These are phyloP conservation scores for Rhizopogon vesiculosus DNA, from an alignment of 768 basidiomycete species.

Conservation along the genomic window DNA sequence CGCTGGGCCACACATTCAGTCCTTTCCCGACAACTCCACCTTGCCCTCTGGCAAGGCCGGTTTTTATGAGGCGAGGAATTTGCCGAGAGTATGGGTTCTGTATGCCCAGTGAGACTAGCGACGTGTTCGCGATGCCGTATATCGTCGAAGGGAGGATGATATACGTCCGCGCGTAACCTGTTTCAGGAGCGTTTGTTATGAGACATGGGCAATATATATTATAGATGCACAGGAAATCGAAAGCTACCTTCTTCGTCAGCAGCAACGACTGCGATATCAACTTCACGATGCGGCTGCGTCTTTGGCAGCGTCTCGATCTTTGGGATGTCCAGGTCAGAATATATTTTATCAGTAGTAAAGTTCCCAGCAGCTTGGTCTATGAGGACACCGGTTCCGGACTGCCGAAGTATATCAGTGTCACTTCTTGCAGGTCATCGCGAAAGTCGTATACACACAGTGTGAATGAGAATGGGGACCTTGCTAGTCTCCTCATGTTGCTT, in stretches of 20 bases:
- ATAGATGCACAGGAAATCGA: background rate
- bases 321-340: slow-evolving; percentile 43
- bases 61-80: slow-evolving; percentile 44
- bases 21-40: slow-evolving; percentile 56
- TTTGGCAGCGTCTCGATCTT: slow-evolving; percentile 40
- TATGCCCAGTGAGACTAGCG: slow-evolving; percentile 46
- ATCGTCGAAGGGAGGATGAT: slow-evolving; percentile 53
- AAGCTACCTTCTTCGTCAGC: slow-evolving; percentile 42
- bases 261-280: slow-evolving; percentile 43
- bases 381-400: slow-evolving; percentile 42
- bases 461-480: slow-evolving; percentile 44
- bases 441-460: slow-evolving; percentile 43
- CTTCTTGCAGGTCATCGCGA: background rate
- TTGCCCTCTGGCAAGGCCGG: slow-evolving; percentile 40
- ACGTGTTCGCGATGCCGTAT: slow-evolving; percentile 47
- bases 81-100: slow-evolving; percentile 50
- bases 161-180: slow-evolving; percentile 48
- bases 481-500: slow-evolving; percentile 36
- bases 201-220: background rate
- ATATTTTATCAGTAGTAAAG: slow-evolving; percentile 33
- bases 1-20: slow-evolving; percentile 56
- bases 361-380: slow-evolving; percentile 35
- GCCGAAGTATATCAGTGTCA: slow-evolving; percentile 5
- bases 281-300: slow-evolving; percentile 42
- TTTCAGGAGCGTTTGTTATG: slow-evolving; percentile 20